Evolutionary conservation across 352 stramenopile genomes (phyloP).

Genomic region (Pelagophyceae sp.): DNA sequence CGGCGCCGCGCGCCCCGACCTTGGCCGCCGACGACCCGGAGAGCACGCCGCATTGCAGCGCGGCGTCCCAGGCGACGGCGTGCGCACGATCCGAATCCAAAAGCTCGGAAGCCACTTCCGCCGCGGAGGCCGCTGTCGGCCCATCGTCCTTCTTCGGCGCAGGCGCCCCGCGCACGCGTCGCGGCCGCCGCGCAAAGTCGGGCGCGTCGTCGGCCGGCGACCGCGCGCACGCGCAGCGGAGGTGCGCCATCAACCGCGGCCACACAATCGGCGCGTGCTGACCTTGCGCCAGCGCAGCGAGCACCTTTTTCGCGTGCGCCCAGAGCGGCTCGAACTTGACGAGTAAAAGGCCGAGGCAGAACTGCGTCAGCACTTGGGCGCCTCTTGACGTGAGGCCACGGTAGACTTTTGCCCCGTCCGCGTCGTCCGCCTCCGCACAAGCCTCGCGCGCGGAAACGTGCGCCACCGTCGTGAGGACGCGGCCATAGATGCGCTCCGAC

Average conservation of each 20-base stretch:
- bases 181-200: too few relatives aligned
- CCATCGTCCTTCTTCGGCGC: neutral
- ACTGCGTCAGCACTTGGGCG: neutral
- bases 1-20: neutral
- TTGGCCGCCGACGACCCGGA: neutral
- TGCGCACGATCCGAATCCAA: conserved; percentile 1
- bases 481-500: neutral
- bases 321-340: conserved; percentile 13
- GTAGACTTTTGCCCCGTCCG: too few relatives aligned
- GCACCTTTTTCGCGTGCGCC: neutral
- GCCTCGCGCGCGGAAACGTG: too few relatives aligned
- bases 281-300: neutral
- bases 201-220: neutral
- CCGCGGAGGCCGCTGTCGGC: neutral
- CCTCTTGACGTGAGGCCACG: too few relatives aligned
- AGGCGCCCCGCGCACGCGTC: too few relatives aligned
- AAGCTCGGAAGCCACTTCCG: neutral
- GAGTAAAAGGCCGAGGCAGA: neutral
- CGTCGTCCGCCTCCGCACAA: too few relatives aligned
- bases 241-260: neutral
- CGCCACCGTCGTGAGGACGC: neutral
- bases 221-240: neutral
- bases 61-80: conserved; percentile 1
- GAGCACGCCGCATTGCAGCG: neutral
- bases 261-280: neutral